These are phyloP conservation scores for Corymbia maculata DNA, from an alignment of 345 rosid species.

Conservation along the genomic window DNA sequence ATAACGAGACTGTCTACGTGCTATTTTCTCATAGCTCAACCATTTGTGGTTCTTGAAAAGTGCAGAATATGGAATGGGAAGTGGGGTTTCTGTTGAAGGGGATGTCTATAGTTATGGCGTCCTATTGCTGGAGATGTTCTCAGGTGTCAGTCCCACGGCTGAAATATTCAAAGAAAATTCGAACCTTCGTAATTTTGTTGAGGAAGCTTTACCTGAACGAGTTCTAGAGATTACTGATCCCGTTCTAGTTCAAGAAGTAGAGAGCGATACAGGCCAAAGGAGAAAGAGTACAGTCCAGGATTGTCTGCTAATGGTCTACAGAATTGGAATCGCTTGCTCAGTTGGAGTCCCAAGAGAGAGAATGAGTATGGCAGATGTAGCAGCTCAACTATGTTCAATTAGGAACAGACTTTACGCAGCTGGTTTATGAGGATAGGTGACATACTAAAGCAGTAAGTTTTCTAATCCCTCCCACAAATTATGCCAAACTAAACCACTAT, in stretches of 20 bases:
- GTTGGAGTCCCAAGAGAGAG: background rate
- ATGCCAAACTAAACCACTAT: background rate
- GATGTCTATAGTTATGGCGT: constrained; percentile 24
- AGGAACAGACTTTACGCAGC: background rate
- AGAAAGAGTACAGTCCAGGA: background rate
- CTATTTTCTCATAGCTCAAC: background rate
- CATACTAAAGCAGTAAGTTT: background rate
- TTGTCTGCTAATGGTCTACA: background rate
- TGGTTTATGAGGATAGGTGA: background rate
- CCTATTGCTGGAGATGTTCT: constrained; percentile 15
- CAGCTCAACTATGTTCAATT: background rate
- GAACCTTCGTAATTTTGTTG: constrained; percentile 1
- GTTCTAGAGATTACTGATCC: constrained; percentile 5
- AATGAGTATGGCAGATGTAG: background rate
- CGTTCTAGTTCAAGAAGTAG: background rate
- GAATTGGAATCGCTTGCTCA: constrained; percentile 7
- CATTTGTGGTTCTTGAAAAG: background rate
- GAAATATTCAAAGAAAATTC: constrained; percentile 6
- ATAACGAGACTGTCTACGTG: background rate
- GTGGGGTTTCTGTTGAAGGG: background rate
- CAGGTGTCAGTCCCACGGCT: constrained; percentile 6
- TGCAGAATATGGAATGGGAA: constrained; percentile 22
- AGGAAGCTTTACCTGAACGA: constrained; percentile 1
- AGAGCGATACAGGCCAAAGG: background rate
- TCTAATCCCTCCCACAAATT: background rate